These are phyloP conservation scores for Porphyrellus cyaneotinctus DNA, from an alignment of 768 basidiomycete species.

Conservation along the genomic window DNA sequence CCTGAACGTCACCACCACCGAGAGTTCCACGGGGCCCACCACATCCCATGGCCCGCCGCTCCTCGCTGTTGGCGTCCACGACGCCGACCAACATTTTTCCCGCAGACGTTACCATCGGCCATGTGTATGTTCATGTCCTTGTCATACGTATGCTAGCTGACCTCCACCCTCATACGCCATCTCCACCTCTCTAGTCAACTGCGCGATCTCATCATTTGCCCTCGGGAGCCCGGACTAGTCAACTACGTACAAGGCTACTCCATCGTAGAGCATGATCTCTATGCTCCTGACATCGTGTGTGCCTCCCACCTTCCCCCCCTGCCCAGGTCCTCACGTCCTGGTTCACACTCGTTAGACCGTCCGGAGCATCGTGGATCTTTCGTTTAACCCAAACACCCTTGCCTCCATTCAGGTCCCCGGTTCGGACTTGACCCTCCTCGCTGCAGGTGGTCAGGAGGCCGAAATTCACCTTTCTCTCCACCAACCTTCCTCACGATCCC, in stretches of 20 bases:
- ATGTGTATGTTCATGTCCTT: slow-evolving; percentile 47
- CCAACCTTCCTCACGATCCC: slow-evolving; percentile 22
- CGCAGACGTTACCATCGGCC: slow-evolving; percentile 51
- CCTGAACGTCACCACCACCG: slow-evolving; percentile 9
- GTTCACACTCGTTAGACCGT: slow-evolving; percentile 35
- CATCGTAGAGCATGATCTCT: slow-evolving; percentile 61
- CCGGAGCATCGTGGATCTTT: slow-evolving; percentile 47
- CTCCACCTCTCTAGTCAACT: slow-evolving; percentile 50
- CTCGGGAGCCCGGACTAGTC: slow-evolving; percentile 58
- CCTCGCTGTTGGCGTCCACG: slow-evolving; percentile 41
- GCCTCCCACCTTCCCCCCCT: slow-evolving; percentile 7
- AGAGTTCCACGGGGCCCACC: not conserved
- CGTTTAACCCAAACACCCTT: slow-evolving; percentile 62
- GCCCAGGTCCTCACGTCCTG: slow-evolving; percentile 11
- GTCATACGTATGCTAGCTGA: not conserved
- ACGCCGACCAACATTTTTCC: slow-evolving; percentile 40
- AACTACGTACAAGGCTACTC: slow-evolving; percentile 53
- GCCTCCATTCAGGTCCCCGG: slow-evolving; percentile 51
- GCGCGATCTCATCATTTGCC: slow-evolving; percentile 74
- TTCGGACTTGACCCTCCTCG: slow-evolving; percentile 57
- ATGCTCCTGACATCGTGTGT: slow-evolving; percentile 45
- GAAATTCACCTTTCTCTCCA: slow-evolving; percentile 65
- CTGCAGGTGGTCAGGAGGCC: slow-evolving; percentile 70
- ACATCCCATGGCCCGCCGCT: slow-evolving; percentile 46
- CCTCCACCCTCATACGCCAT: slow-evolving; percentile 8